These are phyloP conservation scores for Microcera coccophila DNA, from an alignment of 2,329 filamentous ascomycete species.

Conservation along the genomic window DNA sequence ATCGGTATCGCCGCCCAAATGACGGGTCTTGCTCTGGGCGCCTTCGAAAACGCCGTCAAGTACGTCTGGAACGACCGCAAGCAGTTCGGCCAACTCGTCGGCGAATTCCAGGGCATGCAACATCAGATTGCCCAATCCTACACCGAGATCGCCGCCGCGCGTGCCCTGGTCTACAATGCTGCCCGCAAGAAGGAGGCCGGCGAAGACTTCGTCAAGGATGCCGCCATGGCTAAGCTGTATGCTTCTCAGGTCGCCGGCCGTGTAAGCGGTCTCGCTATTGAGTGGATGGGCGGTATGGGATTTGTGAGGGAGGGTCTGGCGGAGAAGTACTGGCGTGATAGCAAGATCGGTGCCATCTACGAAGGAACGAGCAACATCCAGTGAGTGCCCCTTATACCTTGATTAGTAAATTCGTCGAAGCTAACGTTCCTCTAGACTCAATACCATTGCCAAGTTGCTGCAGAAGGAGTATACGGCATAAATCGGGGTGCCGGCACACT, in stretches of 20 bases:
- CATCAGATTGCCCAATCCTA: slow-evolving; percentile 97
- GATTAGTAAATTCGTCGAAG: neutral
- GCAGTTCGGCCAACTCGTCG: slow-evolving; percentile 90
- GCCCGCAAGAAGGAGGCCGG: slow-evolving; percentile 97
- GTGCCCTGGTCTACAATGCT: slow-evolving; percentile 92
- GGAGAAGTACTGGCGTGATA: slow-evolving; percentile 96
- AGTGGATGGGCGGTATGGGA: slow-evolving; percentile 99
- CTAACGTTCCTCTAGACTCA: slow-evolving; percentile 42
- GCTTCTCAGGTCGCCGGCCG: slow-evolving; percentile 87
- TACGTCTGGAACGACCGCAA: slow-evolving; percentile 99
- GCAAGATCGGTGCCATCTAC: slow-evolving; percentile 98
- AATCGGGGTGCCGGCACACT: slow-evolving; percentile 3
- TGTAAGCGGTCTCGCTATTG: slow-evolving; percentile 80
- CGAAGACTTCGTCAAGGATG: slow-evolving; percentile 90
- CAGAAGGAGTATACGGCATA: slow-evolving; percentile 58
- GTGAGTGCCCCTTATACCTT: slow-evolving; percentile 37
- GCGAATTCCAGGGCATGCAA: slow-evolving; percentile 99
- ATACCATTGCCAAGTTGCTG: slow-evolving; percentile 60
- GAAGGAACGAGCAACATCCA: slow-evolving; percentile 83
- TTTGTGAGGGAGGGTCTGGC: slow-evolving; percentile 94
- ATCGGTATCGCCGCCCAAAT: slow-evolving; percentile 99
- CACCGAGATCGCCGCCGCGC: slow-evolving; percentile 86
- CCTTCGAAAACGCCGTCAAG: slow-evolving; percentile 86
- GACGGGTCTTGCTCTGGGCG: slow-evolving; percentile 91
- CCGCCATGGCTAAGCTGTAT: slow-evolving; percentile 97